phyloP scores from a whole-genome alignment of 257 asterid species.

The Cynanchum wilfordii region DNA sequence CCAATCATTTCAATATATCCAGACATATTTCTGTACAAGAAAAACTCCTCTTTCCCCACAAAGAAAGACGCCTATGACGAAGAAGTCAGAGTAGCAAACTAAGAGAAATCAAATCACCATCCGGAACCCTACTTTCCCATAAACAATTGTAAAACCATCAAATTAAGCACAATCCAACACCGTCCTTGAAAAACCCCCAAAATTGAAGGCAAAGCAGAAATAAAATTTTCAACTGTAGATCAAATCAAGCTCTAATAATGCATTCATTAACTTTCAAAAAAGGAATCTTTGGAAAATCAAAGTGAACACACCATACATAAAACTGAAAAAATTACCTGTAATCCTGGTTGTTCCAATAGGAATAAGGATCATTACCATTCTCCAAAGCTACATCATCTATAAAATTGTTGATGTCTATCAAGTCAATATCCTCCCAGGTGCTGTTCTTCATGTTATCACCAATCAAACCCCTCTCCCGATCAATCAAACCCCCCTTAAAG shows the following conservation, averaged over 20 bases:
- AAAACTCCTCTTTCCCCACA: not conserved
- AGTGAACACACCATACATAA: not conserved
- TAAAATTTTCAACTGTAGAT: not conserved
- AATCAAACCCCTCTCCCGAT: not conserved
- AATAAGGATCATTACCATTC: slow-evolving; percentile 11
- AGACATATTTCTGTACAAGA: not conserved
- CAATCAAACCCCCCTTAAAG: slow-evolving; percentile 9
- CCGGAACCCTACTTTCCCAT: not conserved
- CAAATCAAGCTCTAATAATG: not conserved
- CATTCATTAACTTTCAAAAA: not conserved
- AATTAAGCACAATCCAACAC: not conserved
- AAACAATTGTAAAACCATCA: slow-evolving; percentile 2
- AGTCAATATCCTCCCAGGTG: slow-evolving; percentile 22
- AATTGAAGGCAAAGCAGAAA: not conserved
- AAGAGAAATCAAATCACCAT: not conserved
- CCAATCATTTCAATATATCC: slow-evolving; percentile 12
- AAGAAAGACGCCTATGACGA: not conserved
- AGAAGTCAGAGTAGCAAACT: not conserved
- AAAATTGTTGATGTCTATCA: slow-evolving; percentile 20
- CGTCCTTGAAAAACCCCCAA: not conserved
- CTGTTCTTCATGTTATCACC: slow-evolving; percentile 5
- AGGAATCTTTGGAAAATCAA: not conserved
- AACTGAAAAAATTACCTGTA: slow-evolving; percentile 5
- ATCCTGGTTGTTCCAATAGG: slow-evolving; percentile 17
- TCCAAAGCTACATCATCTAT: slow-evolving; percentile 18